Percentiles rank a stretch among this genome's conserved stretches.
Evolutionary conservation across 164 flowering plant species (phyloP).

Genomic region (Vitis labrusca): DNA sequence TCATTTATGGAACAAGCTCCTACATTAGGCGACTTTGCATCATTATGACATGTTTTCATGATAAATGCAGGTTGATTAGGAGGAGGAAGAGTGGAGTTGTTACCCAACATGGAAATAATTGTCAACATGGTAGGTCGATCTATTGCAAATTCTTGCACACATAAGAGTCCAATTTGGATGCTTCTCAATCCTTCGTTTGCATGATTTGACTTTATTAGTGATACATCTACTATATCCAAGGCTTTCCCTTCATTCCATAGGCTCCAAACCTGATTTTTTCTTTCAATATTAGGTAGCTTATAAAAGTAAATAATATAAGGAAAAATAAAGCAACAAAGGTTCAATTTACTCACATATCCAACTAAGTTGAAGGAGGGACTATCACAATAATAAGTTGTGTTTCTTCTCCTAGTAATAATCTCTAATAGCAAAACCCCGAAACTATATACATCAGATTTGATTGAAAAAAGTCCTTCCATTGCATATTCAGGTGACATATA

Average conservation of each 20-base stretch:
- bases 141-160: conserved; percentile 40
- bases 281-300: too few species aligned
- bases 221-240: conserved; percentile 31
- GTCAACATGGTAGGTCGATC: conserved; percentile 46
- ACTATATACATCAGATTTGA: too few species aligned
- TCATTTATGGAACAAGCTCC: conserved; percentile 25
- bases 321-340: conserved; percentile 8
- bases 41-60: conserved; percentile 5
- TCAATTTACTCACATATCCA: too few species aligned
- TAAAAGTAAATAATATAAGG: too few species aligned
- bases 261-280: conserved; percentile 33
- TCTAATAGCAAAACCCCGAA: too few species aligned
- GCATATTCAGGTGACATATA: too few species aligned
- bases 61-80: conserved; percentile 44
- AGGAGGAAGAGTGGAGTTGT: conserved; percentile 20
- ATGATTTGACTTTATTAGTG: conserved; percentile 6
- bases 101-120: conserved; percentile 39
- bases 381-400: too few species aligned
- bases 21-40: conserved; percentile 4
- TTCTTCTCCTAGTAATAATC: too few species aligned
- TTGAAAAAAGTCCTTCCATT: too few species aligned
- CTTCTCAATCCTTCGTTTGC: conserved; percentile 28
- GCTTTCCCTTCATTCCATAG: conserved; percentile 35
- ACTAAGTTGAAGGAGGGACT: too few species aligned
- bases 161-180: conserved; percentile 45